Evolutionary conservation across 202 grass and related monocot species (phyloP).

Genomic region (Saccharum hybrid): DNA sequence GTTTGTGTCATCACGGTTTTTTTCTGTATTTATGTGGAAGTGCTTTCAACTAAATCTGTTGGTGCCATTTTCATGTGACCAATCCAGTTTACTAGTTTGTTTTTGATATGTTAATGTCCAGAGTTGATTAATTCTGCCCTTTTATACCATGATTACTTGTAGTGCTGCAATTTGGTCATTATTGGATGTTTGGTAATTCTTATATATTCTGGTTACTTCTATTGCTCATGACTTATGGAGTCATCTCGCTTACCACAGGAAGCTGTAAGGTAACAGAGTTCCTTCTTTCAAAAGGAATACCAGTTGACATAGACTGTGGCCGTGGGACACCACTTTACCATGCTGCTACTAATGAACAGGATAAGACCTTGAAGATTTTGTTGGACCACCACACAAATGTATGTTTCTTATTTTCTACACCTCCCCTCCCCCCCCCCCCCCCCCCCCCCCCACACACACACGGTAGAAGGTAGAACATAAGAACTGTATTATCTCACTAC

Average conservation of each 20-base stretch:
- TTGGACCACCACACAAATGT: conserved; percentile 43
- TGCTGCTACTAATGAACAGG: conserved; percentile 40
- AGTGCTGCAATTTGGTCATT: not conserved
- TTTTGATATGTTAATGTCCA: not conserved
- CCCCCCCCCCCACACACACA: too few relatives aligned
- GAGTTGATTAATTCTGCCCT: not conserved
- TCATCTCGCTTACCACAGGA: conserved; percentile 37
- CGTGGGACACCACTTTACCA: conserved; percentile 41
- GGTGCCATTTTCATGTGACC: not conserved
- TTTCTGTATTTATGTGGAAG: not conserved
- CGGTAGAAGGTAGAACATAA: not conserved
- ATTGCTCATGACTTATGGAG: not conserved
- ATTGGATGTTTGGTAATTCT: not conserved
- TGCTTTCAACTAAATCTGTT: not conserved
- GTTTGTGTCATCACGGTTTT: not conserved
- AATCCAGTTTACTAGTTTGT: not conserved
- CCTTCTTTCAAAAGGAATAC: conserved; percentile 46
- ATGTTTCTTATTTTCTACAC: not conserved
- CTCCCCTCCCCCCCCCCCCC: too few relatives aligned
- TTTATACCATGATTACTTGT: not conserved
- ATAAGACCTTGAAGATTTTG: conserved; percentile 52
- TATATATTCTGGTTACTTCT: not conserved
- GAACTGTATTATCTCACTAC: not conserved
- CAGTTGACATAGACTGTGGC: conserved; percentile 43
- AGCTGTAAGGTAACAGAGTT: conserved; percentile 43